phyloP scores from a whole-genome alignment of 441 rosid genomes.

The Brassica balearica region DNA sequence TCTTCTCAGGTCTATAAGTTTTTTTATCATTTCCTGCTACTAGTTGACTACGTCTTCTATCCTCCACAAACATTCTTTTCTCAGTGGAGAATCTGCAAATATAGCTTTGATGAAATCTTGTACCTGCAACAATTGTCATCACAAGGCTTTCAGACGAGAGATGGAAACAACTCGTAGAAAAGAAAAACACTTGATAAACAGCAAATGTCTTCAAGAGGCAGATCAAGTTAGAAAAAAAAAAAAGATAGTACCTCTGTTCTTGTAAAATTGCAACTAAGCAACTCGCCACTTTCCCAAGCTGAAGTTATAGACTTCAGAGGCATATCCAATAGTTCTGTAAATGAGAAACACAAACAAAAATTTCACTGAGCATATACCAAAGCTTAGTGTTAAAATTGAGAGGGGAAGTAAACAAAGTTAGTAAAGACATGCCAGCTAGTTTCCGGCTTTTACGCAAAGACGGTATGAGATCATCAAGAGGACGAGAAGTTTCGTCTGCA shows the following conservation, averaged over 20 bases:
- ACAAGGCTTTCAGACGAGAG: constrained; percentile 17
- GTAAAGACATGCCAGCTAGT: constrained; percentile 72
- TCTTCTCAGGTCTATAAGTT: constrained; percentile 10
- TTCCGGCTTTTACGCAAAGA: constrained; percentile 81
- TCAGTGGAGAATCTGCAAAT: constrained; percentile 84
- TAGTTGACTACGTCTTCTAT: constrained; percentile 58
- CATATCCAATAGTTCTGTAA: constrained; percentile 86
- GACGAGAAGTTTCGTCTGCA: constrained; percentile 48
- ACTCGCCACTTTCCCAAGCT: constrained; percentile 91
- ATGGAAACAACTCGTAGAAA: neutral
- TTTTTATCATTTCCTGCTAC: constrained; percentile 40
- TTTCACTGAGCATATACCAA: neutral
- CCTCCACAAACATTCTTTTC: constrained; percentile 94
- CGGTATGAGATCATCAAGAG: constrained; percentile 70
- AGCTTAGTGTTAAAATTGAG: constrained; percentile 23
- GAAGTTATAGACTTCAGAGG: constrained; percentile 82
- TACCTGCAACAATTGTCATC: constrained; percentile 57
- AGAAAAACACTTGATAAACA: neutral
- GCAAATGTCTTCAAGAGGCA: neutral
- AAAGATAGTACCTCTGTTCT: constrained; percentile 58
- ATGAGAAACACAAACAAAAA: constrained; percentile 19
- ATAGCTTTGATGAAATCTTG: constrained; percentile 83
- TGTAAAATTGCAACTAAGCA: constrained; percentile 70
- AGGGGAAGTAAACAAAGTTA: neutral
- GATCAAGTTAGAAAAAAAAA: neutral